Percentiles rank a stretch among this genome's conserved stretches.
phyloP scores from a whole-genome alignment of 2,329 filamentous ascomycete species.

The Fusarium lyarnte region DNA sequence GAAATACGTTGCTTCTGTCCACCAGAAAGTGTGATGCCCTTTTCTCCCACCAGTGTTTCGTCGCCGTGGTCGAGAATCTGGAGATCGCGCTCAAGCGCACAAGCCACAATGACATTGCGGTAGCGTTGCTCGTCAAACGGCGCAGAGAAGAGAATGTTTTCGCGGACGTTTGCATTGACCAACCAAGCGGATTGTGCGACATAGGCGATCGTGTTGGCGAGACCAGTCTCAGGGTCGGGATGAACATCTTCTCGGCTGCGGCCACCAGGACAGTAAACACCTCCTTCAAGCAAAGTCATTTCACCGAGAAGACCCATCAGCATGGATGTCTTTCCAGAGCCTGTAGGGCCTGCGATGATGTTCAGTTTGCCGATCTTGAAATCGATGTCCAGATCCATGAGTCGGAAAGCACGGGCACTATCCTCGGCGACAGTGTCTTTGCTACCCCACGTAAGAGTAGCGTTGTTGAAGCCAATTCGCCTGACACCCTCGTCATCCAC shows the following conservation, averaged over 20 bases:
- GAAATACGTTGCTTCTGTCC: conserved; percentile 98
- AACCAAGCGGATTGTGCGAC: conserved; percentile 98
- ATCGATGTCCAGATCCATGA: conserved; percentile 83
- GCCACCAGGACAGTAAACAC: conserved; percentile 85
- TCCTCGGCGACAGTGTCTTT: conserved; percentile 69
- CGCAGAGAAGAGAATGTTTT: conserved; percentile 93
- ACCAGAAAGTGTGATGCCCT: conserved; percentile 94
- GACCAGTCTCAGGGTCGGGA: conserved; percentile 81
- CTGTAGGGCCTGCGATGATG: conserved; percentile 91
- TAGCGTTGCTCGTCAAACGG: conserved; percentile 85
- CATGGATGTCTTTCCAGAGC: conserved; percentile 93
- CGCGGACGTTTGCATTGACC: conserved; percentile 92
- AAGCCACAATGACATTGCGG: conserved; percentile 86
- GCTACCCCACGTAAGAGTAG: conserved; percentile 89
- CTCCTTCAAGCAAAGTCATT: conserved; percentile 87
- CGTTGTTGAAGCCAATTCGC: conserved; percentile 84
- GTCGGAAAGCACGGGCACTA: conserved; percentile 78
- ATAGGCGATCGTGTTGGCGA: conserved; percentile 93
- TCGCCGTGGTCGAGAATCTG: conserved; percentile 93
- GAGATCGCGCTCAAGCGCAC: conserved; percentile 89
- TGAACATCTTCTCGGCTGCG: conserved; percentile 86
- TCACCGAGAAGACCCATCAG: conserved; percentile 96
- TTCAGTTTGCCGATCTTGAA: conserved; percentile 90
- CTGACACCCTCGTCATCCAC: conserved; percentile 74
- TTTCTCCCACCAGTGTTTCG: conserved; percentile 93